These are phyloP conservation scores for Komagataella phaffii DNA, from an alignment of 805 yeast species.

Conservation along the genomic window DNA sequence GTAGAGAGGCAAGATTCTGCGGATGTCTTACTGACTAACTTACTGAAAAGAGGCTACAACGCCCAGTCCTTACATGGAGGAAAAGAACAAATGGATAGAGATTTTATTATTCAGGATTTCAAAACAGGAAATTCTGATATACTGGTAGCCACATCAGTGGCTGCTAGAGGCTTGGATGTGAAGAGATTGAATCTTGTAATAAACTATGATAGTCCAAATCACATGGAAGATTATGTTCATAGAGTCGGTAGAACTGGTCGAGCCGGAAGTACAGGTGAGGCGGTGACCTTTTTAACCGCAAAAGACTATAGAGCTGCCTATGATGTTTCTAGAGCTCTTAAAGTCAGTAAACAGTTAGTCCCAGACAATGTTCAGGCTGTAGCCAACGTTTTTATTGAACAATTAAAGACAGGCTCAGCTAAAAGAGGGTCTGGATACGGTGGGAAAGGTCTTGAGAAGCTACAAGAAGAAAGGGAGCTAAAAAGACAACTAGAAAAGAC, in stretches of 20 bases:
- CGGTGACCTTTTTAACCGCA: slow-evolving; percentile 55
- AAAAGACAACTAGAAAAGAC: slow-evolving; percentile 35
- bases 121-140: slow-evolving; percentile 45
- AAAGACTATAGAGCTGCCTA: slow-evolving; percentile 50
- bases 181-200: slow-evolving; percentile 69
- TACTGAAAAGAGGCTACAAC: slow-evolving; percentile 38
- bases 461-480: slow-evolving; percentile 48
- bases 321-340: slow-evolving; percentile 60
- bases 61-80: slow-evolving; percentile 84
- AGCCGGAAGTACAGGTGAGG: slow-evolving; percentile 66
- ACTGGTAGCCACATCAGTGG: slow-evolving; percentile 82
- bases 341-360: slow-evolving; percentile 39
- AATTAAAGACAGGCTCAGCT: slow-evolving; percentile 52
- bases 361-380: slow-evolving; percentile 35
- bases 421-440: slow-evolving; percentile 72
- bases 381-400: slow-evolving; percentile 41
- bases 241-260: slow-evolving; percentile 94
- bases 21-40: slow-evolving; percentile 48
- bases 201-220: slow-evolving; percentile 72
- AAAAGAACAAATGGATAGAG: slow-evolving; percentile 74
- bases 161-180: slow-evolving; percentile 95
- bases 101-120: slow-evolving; percentile 59
- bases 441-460: slow-evolving; percentile 77
- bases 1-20: slow-evolving; percentile 83
- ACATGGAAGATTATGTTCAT: slow-evolving; percentile 92